These are phyloP conservation scores for Entomortierella chlamydospora DNA, from an alignment of 192 early-diverging fungal genomes.

Conservation along the genomic window DNA sequence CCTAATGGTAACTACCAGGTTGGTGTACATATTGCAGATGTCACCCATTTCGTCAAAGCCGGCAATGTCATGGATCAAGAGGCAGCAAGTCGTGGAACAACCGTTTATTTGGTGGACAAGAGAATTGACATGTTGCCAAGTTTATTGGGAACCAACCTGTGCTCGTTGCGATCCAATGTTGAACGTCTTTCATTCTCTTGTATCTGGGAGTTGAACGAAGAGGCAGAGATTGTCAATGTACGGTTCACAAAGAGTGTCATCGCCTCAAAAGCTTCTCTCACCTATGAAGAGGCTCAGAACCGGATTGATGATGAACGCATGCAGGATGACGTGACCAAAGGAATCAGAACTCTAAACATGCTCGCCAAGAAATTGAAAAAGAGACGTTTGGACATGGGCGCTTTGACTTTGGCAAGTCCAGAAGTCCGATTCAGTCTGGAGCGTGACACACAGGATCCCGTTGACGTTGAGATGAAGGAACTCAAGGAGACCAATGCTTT, in stretches of 20 bases:
- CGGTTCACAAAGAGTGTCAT: slow-evolving; percentile 94
- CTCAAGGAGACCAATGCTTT: slow-evolving; percentile 91
- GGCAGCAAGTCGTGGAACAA: slow-evolving; percentile 88
- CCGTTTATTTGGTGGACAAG: slow-evolving; percentile 92
- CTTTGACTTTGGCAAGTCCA: slow-evolving; percentile 90
- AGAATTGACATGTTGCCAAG: slow-evolving; percentile 96
- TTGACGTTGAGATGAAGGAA: slow-evolving; percentile 90
- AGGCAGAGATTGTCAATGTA: slow-evolving; percentile 75
- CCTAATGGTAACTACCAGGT: slow-evolving; percentile 92
- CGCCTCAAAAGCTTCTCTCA: slow-evolving; percentile 88
- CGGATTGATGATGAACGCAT: slow-evolving; percentile 76
- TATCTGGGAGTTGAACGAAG: slow-evolving; percentile 74
- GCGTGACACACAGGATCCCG: slow-evolving; percentile 87
- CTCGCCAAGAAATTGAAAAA: slow-evolving; percentile 85
- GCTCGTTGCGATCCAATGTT: slow-evolving; percentile 88
- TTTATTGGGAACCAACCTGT: slow-evolving; percentile 79
- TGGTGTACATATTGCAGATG: slow-evolving; percentile 96
- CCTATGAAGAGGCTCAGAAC: slow-evolving; percentile 95
- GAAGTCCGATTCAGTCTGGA: slow-evolving; percentile 96
- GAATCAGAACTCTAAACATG: slow-evolving; percentile 77
- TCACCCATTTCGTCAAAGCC: slow-evolving; percentile 91
- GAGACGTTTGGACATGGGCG: slow-evolving; percentile 86
- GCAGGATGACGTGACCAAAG: slow-evolving; percentile 77
- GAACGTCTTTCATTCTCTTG: slow-evolving; percentile 95
- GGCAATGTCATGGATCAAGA: slow-evolving; percentile 86